Conservation (phyloP, 768 basidiomycete genomes). For the Trametes cubensis region DNA sequence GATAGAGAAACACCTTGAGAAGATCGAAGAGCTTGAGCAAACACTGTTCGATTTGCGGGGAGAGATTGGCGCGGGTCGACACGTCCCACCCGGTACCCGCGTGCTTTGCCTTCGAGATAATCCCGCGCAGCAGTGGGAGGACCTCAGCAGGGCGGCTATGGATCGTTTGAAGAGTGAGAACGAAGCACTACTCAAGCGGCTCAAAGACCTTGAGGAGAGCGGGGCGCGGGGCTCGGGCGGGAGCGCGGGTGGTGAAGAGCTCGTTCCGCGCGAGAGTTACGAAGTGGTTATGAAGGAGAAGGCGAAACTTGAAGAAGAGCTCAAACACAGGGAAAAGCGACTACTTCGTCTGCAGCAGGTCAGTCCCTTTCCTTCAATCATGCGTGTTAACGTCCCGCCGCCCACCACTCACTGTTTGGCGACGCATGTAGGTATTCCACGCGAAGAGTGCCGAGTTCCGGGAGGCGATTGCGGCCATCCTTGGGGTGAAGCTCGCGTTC, state of each 20-base stretch:
- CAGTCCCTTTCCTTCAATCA: not conserved
- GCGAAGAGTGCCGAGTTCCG: constrained; percentile 90
- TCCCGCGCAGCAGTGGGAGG: constrained; percentile 82
- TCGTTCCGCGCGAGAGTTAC: constrained; percentile 81
- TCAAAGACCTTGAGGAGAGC: constrained; percentile 61
- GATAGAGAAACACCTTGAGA: constrained; percentile 44
- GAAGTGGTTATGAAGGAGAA: constrained; percentile 65
- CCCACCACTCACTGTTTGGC: not conserved
- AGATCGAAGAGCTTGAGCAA: constrained; percentile 76
- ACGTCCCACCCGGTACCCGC: constrained; percentile 71
- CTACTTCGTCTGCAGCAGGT: constrained; percentile 79
- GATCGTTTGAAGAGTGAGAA: constrained; percentile 83
- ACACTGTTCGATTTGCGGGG: constrained; percentile 76
- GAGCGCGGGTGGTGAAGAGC: constrained; percentile 36
- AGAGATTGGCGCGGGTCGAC: constrained; percentile 73
- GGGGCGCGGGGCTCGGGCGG: constrained; percentile 31
- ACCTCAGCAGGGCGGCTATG: constrained; percentile 72
- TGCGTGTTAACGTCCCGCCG: too few species aligned
- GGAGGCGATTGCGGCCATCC: constrained; percentile 84
- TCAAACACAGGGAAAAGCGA: constrained; percentile 82
- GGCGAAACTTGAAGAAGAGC: constrained; percentile 58
- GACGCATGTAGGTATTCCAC: constrained; percentile 66
- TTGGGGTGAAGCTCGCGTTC: constrained; percentile 91
- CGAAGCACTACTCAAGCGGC: constrained; percentile 68
- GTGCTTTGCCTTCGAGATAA: constrained; percentile 74